Evolutionary conservation across 805 yeast genomes (phyloP), one percentile per base, ranked within the genome.

Genomic region (Cyberlindnera mrakii): DNA sequence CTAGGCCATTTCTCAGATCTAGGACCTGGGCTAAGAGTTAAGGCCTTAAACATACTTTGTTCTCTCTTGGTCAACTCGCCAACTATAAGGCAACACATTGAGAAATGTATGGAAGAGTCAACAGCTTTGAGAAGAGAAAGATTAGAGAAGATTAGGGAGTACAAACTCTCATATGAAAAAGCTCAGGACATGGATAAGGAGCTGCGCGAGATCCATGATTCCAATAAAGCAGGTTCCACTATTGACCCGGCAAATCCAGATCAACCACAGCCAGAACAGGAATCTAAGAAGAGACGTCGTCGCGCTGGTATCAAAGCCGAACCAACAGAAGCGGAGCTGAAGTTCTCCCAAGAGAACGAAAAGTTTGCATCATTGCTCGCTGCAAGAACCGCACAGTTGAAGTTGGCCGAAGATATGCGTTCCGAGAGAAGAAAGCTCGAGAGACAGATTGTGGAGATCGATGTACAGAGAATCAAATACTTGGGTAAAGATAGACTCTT

Each of bases 401-500:
- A 49, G 39, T 40, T 49, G 35, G 66, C 77, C 17, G 77, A 75
- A 33, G 73, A 70, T 31, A 57, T 76, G 25, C 72, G 77, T 42
- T 57, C 59, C 5, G 70, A 72, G 37, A 79, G 77, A 57, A 66
- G 67, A 33, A 69, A 70, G 31, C 63, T 80, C 15, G 96, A 86
- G 53, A 72, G 68, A 46, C 70, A 77, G 45, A 66, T 93, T 19
- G 72, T 73, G 37, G 88, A 82, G 52, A 65, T 78, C 39, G 96
- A 90, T 55, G 72, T 82, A 46, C 96, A 88, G 58, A 66, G 98
- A 44, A 72, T 89, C 38, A 75, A 76, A 42, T 70, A 78, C 27
- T 66, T 93, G 23, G 99, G 99, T 3, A 74, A 80, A 45, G 99
- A 93, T 62, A 68, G 96, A 40, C 75, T 77, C 45, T 89, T 71